phyloP scores from a whole-genome alignment of 768 basidiomycete genomes.

The Coprinopsis cinerea region DNA sequence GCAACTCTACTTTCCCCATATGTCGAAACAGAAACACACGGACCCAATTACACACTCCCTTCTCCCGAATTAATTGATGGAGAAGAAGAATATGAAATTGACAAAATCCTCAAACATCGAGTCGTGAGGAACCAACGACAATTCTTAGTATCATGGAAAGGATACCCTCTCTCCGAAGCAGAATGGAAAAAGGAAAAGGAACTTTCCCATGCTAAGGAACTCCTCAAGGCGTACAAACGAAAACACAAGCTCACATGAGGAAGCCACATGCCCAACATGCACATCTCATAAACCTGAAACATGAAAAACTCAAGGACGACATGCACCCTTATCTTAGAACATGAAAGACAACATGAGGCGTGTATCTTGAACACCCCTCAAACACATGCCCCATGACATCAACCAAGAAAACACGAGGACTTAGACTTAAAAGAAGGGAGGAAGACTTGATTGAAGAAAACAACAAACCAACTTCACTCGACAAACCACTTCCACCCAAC shows the following conservation, averaged over 20 bases:
- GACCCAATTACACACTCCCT: conserved; percentile 8
- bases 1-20: conserved; percentile 11
- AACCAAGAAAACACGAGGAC: too few relatives aligned
- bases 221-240: background rate
- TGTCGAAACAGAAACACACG: conserved; percentile 11
- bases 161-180: background rate
- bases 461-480: too few relatives aligned
- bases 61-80: conserved; percentile 12
- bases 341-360: too few relatives aligned
- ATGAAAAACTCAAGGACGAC: background rate
- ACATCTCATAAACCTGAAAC: background rate
- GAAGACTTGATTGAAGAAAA: too few relatives aligned
- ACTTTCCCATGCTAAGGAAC: background rate
- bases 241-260: background rate
- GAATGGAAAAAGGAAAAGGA: conserved; percentile 8
- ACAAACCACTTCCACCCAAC: too few relatives aligned
- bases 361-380: too few relatives aligned
- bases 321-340: too few relatives aligned
- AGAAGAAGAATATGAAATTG: conserved; percentile 16
- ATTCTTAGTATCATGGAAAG: conserved; percentile 13
- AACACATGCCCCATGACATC: too few relatives aligned
- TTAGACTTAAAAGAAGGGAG: too few relatives aligned
- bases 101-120: conserved; percentile 6
- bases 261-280: too few relatives aligned
- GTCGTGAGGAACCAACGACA: background rate